A percentile compares a stretch with the other conserved stretches of the same genome.
These are phyloP conservation scores for Colletotrichum eremochloae DNA, from an alignment of 2,329 filamentous ascomycete species.

Conservation along the genomic window DNA sequence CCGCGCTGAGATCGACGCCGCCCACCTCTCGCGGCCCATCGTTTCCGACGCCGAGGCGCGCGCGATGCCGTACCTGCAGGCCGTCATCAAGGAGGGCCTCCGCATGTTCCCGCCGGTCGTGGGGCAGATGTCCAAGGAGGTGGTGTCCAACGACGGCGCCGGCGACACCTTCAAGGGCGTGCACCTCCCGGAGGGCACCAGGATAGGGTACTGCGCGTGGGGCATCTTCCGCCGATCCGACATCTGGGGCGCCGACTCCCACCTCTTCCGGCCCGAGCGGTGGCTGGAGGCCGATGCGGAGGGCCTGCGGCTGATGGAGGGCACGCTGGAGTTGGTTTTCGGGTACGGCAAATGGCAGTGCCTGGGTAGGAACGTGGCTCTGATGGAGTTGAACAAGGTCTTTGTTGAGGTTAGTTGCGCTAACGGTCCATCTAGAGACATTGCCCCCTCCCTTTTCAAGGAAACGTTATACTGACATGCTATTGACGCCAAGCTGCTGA, in stretches of 20 bases:
- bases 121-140: constrained; percentile 54
- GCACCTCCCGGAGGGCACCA: constrained; percentile 51
- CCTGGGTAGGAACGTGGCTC: constrained; percentile 54
- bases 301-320: constrained; percentile 52
- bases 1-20: constrained; percentile 57
- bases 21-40: constrained; percentile 30
- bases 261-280: constrained; percentile 40
- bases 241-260: constrained; percentile 35
- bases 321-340: constrained; percentile 55
- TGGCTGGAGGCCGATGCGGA: constrained; percentile 46
- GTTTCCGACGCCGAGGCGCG: constrained; percentile 53
- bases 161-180: constrained; percentile 52
- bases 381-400: constrained; percentile 53
- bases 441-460: not conserved
- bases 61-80: constrained; percentile 60
- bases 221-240: constrained; percentile 47
- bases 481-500: constrained; percentile 44
- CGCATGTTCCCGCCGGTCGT: constrained; percentile 55
- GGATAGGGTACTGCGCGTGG: constrained; percentile 52
- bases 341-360: constrained; percentile 56
- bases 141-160: constrained; percentile 52
- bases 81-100: constrained; percentile 64
- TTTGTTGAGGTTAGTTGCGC: constrained; percentile 48
- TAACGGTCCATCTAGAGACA: not conserved
- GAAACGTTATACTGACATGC: not conserved